Evolutionary conservation across 495 filamentous ascomycete species (phyloP), one percentile per base, ranked within the genome.

Genomic region (Trichodelitschia bisporula): DNA sequence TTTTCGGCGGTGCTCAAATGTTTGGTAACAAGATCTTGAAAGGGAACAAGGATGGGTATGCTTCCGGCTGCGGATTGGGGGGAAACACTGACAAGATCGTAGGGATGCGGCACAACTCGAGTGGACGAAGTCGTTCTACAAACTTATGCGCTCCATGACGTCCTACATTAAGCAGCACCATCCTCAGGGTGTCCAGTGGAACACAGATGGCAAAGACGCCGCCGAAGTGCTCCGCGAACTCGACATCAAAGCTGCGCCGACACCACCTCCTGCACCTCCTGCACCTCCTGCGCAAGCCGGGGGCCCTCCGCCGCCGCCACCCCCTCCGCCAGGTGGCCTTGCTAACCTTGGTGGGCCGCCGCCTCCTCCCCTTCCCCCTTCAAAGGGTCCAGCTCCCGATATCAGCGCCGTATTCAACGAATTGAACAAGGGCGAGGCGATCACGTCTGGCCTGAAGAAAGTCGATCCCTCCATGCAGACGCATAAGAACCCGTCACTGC

Each of bases 381-480:
- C 62, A 9, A 9, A 5, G 10, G 61, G 8, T 12, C 36, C 52
- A 25, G 47, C 49, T 4, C 39, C 50, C 1, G 51, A 82, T 26
- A 70, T 90, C 53, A 60, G 64, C 24, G 75, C 80, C 26, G 79
- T 99, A 0, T 93, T 99, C 48, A 69, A 66, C 32, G 69, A 92
- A 36, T 60, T 99, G 36, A 95, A 91, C 50, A 70, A 76, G 41
- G 86, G 86, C 31, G 70, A 77, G 36, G 53, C 59, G 15, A 76
- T 99, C 37, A 99, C 86, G 10, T 66, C 72, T 32, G 69, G 77
- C 21, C 62, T 99, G 11, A 68, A 73, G 32, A 99, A 91, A 56
- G 86, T 99, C 17, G 80, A 91, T 53, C 77, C 70, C 42, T 79
- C 72, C 14, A 54, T 92, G 44, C 91, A 92, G 82, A 95, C 86